Conservation (phyloP, 768 basidiomycete species). For the Rhizopogon vulgaris region DNA sequence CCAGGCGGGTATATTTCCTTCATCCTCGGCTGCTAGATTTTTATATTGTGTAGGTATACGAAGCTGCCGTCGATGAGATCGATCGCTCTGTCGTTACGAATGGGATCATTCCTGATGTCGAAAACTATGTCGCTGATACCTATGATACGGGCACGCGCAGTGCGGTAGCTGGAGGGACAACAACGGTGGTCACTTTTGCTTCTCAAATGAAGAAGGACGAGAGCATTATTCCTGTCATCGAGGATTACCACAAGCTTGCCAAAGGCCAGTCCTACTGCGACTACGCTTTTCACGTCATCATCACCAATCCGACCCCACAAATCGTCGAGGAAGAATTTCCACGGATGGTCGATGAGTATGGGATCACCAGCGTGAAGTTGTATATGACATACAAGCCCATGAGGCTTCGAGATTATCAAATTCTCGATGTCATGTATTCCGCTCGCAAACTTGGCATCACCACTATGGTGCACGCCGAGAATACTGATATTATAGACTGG, state of each 20-base stretch:
- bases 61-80: constrained; percentile 1
- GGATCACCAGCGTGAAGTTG: constrained; percentile 28
- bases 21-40: neutral
- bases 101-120: constrained; percentile 3
- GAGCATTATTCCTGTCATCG: constrained; percentile 21
- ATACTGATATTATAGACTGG: constrained; percentile 13
- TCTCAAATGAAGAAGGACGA: constrained; percentile 18
- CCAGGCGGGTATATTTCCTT: constrained; percentile 10
- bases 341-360: constrained; percentile 23
- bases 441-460: constrained; percentile 16
- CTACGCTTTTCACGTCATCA: constrained; percentile 29
- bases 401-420: constrained; percentile 25
- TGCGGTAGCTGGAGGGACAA: constrained; percentile 26
- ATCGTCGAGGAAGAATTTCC: constrained; percentile 28
- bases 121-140: constrained; percentile 19
- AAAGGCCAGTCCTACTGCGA: constrained; percentile 23
- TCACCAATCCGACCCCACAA: constrained; percentile 26
- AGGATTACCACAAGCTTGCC: constrained; percentile 27
- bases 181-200: constrained; percentile 32
- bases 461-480: constrained; percentile 15
- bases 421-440: constrained; percentile 26
- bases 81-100: constrained; percentile 2
- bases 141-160: constrained; percentile 28
- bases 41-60: neutral
- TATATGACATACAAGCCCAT: constrained; percentile 31